Base-by-base conservation (phyloP, 1,139 yeast genomes). In the Pichia sp. region DNA sequence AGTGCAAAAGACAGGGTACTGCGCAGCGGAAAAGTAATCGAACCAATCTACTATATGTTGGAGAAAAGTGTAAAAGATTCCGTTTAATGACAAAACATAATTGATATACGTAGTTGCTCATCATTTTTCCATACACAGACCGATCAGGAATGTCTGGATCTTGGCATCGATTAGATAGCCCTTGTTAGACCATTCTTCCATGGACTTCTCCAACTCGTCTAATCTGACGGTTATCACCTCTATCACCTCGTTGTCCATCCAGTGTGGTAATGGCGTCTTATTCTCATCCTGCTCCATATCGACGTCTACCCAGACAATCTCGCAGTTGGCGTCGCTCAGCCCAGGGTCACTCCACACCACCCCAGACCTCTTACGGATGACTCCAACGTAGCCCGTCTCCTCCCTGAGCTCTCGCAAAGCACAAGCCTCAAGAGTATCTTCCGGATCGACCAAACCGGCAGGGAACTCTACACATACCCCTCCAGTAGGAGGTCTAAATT, bases 381-480 rank as follows among this genome's bases (percentile, higher is more conserved):
- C 82, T 4, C 95, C 93, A 51, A 84, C 74, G 66, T 87, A 92
- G 0, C 99, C 99, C 0, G 98, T 92, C 67, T 93, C 99, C 69
- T 93, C 99, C 53, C 78, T 76, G 59, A 93, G 73, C 69, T 93
- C 99, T 58, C 99, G 78, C 54, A 84, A 77, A 0, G 98, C 98
- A 40, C 97, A 90, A 3, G 80, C 70, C 61, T 85, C 90, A 43
- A 90, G 72, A 1, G 85, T 69, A 67, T 93, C 99, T 52, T 81
- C 78, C 1, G 95, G 90, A 68, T 93, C 99, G 47, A 93, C 79
- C 57, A 93, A 75, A 0, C 99, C 99, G 0, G 99, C 99, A 0
- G 99, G 99, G 64, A 92, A 78, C 69, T 93, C 99, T 60, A 93
- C 83, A 65, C 93, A 87, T 2, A 92, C 90, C 30, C 90, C 90